These are phyloP conservation scores for Ammopiptanthus mongolicus DNA, from an alignment of 306 rosid species.

Conservation along the genomic window DNA sequence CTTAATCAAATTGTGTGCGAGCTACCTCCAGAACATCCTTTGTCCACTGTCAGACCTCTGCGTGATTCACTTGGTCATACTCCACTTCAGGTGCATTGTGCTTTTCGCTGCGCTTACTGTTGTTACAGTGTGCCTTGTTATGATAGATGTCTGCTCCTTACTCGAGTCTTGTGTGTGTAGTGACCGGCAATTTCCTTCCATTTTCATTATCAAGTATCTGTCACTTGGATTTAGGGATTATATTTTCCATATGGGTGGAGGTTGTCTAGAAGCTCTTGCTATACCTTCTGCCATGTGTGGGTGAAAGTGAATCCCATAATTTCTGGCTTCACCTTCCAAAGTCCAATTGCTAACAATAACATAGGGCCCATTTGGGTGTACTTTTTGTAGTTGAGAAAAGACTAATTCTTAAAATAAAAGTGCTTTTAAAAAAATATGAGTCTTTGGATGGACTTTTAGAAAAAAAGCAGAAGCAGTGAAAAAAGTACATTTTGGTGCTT, in stretches of 20 bases:
- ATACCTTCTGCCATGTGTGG: background rate
- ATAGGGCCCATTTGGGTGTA: too few relatives aligned
- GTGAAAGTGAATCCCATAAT: background rate
- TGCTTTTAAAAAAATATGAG: too few relatives aligned
- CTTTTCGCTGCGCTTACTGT: slow-evolving; percentile 13
- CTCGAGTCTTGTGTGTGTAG: background rate
- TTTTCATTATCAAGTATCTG: background rate
- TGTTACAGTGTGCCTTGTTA: background rate
- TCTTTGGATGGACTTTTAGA: too few relatives aligned
- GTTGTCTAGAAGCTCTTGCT: background rate
- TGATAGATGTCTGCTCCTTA: background rate
- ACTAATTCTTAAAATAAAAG: too few relatives aligned
- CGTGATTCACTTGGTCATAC: slow-evolving; percentile 97
- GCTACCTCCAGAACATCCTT: slow-evolving; percentile 86
- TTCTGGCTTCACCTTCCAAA: background rate
- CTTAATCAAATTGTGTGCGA: slow-evolving; percentile 95
- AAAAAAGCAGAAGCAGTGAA: too few relatives aligned
- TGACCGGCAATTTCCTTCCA: background rate
- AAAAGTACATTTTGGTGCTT: too few relatives aligned
- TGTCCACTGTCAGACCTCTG: slow-evolving; percentile 63
- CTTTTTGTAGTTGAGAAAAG: too few relatives aligned
- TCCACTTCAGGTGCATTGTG: slow-evolving; percentile 71
- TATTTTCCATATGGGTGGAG: background rate
- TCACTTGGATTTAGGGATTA: background rate
- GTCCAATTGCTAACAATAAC: background rate